These are phyloP conservation scores for Nitzschia inconspicua DNA, from an alignment of 108 stramenopile species.

Conservation along the genomic window DNA sequence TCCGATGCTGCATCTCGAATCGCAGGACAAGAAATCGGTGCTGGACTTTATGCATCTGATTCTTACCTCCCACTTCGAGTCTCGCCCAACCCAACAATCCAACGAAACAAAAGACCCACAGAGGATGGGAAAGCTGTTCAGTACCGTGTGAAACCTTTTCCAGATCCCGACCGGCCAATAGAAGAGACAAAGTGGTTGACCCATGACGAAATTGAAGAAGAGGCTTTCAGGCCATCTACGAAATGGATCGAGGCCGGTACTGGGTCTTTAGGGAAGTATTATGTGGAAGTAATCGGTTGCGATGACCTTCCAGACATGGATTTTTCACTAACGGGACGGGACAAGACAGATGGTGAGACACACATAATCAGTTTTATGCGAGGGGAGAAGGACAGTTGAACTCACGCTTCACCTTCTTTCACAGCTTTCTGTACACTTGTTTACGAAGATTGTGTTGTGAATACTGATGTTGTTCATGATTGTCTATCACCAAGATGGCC, in stretches of 20 bases:
- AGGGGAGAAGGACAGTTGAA: no score
- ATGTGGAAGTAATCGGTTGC: conserved; percentile 56
- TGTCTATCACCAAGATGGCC: conserved; percentile 66
- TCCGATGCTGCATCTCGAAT: not conserved
- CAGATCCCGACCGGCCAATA: conserved; percentile 52
- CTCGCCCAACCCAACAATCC: not conserved
- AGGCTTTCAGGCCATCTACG: conserved; percentile 37
- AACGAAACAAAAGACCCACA: not conserved
- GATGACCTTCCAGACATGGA: conserved; percentile 68
- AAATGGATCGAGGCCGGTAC: conserved; percentile 70
- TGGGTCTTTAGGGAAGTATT: conserved; percentile 55
- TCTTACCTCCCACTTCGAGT: not conserved
- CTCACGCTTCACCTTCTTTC: no score
- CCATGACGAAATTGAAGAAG: conserved; percentile 36
- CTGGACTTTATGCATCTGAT: not conserved
- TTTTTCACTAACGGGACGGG: conserved; percentile 29
- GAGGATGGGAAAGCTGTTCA: conserved; percentile 5
- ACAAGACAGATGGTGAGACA: conserved; percentile 71
- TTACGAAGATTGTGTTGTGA: conserved; percentile 64
- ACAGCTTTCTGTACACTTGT: conserved; percentile 58
- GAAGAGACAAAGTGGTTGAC: conserved; percentile 50
- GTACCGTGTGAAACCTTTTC: conserved; percentile 53
- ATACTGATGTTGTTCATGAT: conserved; percentile 74
- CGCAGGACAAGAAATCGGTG: not conserved
- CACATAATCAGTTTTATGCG: no score